Conservation (phyloP, 192 early-diverging fungal genomes). For the Cetraspora pellucida region DNA sequence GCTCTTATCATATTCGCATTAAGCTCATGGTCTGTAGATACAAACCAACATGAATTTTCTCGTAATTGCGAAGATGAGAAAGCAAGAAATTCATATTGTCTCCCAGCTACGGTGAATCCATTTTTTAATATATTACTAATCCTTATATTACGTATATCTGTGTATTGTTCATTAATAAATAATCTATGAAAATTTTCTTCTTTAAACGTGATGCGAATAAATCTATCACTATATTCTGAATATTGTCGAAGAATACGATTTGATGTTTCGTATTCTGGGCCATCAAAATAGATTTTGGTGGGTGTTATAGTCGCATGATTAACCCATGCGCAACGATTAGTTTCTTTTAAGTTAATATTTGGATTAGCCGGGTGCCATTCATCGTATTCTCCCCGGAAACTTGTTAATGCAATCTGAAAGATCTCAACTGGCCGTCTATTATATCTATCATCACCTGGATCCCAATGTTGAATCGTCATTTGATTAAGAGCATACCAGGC, state of each 20-base stretch:
- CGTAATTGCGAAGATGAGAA: conserved; percentile 65
- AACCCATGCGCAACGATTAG: not conserved
- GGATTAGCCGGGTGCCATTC: not conserved
- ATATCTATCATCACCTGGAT: conserved; percentile 2
- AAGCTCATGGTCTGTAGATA: conserved; percentile 42
- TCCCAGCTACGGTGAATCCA: conserved; percentile 57
- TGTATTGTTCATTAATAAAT: conserved; percentile 39
- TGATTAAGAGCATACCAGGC: conserved; percentile 6
- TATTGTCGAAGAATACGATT: conserved; percentile 75
- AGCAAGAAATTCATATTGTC: conserved; percentile 62
- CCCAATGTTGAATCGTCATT: not conserved
- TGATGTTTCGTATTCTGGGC: conserved; percentile 64
- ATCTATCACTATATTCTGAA: conserved; percentile 51
- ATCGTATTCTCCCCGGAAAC: not conserved
- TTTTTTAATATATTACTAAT: conserved; percentile 50
- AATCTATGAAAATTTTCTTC: conserved; percentile 60
- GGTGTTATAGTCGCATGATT: conserved; percentile 57
- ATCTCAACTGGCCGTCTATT: not conserved
- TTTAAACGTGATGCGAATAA: conserved; percentile 68
- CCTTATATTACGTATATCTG: conserved; percentile 43
- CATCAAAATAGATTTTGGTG: conserved; percentile 61
- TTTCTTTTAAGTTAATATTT: not conserved
- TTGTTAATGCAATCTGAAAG: not conserved
- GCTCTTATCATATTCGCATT: conserved; percentile 55
- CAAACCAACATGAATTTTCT: conserved; percentile 70